Evolutionary conservation across 306 rosid species (phyloP).

Genomic region (Quercus aquifolioides): DNA sequence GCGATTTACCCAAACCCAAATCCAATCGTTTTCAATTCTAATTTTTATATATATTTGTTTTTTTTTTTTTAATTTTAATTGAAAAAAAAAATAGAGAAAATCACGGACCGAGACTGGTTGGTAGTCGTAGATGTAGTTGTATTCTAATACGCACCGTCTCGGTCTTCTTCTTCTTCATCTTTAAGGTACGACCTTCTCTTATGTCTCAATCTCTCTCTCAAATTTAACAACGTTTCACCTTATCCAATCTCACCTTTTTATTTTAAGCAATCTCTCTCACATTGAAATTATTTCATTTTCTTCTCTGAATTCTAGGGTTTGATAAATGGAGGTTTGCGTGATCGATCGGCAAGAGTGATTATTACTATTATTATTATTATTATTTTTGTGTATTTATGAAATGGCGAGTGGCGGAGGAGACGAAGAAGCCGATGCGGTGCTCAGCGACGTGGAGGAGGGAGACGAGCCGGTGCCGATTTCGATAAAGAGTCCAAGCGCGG

Average conservation of each 20-base stretch:
- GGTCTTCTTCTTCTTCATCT: neutral
- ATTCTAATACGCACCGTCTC: slow-evolving; percentile 14
- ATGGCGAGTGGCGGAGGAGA: slow-evolving; percentile 67
- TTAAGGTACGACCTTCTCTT: slow-evolving; percentile 14
- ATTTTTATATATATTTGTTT: neutral
- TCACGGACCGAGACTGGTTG: slow-evolving; percentile 22
- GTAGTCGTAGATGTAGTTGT: slow-evolving; percentile 18
- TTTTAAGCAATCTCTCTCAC: neutral
- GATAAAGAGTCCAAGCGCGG: slow-evolving; percentile 33
- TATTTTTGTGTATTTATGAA: neutral
- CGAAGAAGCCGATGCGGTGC: slow-evolving; percentile 71
- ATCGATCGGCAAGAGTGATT: slow-evolving; percentile 21
- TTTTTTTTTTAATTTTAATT: no score
- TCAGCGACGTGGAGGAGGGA: slow-evolving; percentile 90
- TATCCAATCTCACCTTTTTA: neutral
- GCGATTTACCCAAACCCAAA: neutral
- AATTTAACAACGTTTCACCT: neutral
- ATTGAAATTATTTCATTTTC: neutral
- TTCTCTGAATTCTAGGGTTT: slow-evolving; percentile 41
- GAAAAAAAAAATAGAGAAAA: no score
- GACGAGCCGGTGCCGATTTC: slow-evolving; percentile 55
- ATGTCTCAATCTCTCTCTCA: neutral
- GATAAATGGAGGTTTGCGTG: slow-evolving; percentile 14
- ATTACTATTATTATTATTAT: no score
- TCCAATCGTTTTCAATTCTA: neutral